Evolutionary conservation across 179 eudicot genomes (phyloP).

Genomic region (Monotropa hypopitys): DNA sequence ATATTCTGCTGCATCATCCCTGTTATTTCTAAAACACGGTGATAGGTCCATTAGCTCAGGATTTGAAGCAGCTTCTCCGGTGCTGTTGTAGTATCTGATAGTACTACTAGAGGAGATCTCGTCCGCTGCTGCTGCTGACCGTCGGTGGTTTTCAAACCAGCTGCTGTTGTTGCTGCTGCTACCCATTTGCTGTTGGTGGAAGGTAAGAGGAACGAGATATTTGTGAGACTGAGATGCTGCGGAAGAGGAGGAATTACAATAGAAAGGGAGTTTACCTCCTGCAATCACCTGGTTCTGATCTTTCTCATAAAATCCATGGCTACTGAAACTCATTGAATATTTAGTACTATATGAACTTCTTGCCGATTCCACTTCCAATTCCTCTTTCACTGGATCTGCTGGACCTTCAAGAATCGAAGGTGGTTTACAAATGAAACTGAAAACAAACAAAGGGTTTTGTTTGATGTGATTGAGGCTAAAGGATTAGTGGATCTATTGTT

Average conservation of each 20-base stretch:
- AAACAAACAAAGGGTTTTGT: not conserved
- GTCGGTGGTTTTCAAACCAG: not conserved
- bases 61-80: not conserved
- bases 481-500: not conserved
- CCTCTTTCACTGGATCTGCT: not conserved
- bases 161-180: not conserved
- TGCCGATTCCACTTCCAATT: not conserved
- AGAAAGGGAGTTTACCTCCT: conserved; percentile 1
- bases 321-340: conserved; percentile 15
- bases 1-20: conserved; percentile 3
- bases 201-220: not conserved
- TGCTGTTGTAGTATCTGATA: not conserved
- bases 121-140: not conserved
- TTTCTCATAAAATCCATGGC: conserved; percentile 16
- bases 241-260: conserved; percentile 6
- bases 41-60: conserved; percentile 1
- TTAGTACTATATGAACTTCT: too few relatives aligned
- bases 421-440: not conserved
- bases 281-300: conserved; percentile 1
- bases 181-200: conserved; percentile 1
- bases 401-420: not conserved
- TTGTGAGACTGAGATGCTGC: conserved; percentile 11
- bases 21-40: not conserved
- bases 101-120: not conserved
- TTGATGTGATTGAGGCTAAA: not conserved